Percentiles rank a stretch among this genome's conserved stretches.
Evolutionary conservation across 2,329 filamentous ascomycete species (phyloP).

Genomic region (Ascocoryne sarcoides): DNA sequence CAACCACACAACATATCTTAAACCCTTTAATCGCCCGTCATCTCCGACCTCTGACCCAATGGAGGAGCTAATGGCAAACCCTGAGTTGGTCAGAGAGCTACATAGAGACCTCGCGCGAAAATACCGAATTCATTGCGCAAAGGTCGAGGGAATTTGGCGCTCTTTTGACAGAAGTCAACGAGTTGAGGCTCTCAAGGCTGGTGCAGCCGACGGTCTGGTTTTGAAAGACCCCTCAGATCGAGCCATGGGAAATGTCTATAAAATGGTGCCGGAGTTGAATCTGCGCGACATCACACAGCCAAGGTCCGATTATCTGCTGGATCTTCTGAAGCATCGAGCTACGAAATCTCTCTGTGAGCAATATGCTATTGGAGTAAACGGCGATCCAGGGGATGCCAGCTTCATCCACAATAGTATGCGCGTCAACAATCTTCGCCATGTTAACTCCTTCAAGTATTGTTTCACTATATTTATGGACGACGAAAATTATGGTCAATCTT

Average conservation of each 20-base stretch:
- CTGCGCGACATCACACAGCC: conserved; percentile 31
- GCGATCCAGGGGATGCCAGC: conserved; percentile 29
- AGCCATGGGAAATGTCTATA: conserved; percentile 31
- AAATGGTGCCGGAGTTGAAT: conserved; percentile 37
- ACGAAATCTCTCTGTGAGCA: conserved; percentile 30
- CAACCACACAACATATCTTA: too few species aligned
- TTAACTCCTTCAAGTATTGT: conserved; percentile 24
- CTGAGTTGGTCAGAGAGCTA: conserved; percentile 22
- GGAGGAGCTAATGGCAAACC: neutral
- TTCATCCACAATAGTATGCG: conserved; percentile 31
- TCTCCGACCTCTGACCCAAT: too few species aligned
- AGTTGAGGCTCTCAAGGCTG: conserved; percentile 29
- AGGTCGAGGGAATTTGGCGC: conserved; percentile 33
- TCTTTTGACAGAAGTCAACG: conserved; percentile 31
- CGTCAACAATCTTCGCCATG: conserved; percentile 28
- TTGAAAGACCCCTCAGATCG: conserved; percentile 30
- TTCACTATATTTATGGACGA: conserved; percentile 32
- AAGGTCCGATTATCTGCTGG: conserved; percentile 31
- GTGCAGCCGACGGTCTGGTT: conserved; percentile 27
- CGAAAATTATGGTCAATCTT: conserved; percentile 31
- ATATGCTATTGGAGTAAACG: conserved; percentile 27
- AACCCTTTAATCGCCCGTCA: too few species aligned
- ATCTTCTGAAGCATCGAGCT: conserved; percentile 32
- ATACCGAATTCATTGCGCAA: conserved; percentile 30
- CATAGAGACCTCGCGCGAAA: conserved; percentile 33